Conservation (phyloP, 192 early-diverging fungal genomes). For the Chytriomyces confervae region DNA sequence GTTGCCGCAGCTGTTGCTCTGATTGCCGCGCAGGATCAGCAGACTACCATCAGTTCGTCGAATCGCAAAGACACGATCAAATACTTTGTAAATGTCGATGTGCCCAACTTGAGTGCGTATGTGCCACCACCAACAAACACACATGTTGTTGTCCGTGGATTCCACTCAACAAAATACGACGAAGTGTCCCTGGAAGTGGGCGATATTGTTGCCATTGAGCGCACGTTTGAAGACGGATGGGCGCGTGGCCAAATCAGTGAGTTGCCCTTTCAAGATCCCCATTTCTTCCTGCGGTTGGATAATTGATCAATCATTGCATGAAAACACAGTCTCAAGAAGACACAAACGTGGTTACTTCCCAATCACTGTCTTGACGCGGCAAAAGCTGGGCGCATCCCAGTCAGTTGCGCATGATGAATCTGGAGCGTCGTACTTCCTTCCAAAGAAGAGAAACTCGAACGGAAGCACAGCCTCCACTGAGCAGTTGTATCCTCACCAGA, state of each 20-base stretch:
- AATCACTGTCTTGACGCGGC: conserved; percentile 50
- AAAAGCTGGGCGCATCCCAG: conserved; percentile 57
- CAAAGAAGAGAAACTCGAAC: conserved; percentile 1
- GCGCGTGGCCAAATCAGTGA: conserved; percentile 53
- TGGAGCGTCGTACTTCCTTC: conserved; percentile 23
- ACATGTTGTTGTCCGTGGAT: conserved; percentile 51
- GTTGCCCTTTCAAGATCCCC: background rate
- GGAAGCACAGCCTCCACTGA: conserved; percentile 13
- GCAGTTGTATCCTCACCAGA: conserved; percentile 31
- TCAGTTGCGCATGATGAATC: conserved; percentile 38
- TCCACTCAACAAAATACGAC: conserved; percentile 44
- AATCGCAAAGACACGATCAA: background rate
- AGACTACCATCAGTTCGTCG: background rate
- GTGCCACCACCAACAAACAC: conserved; percentile 57
- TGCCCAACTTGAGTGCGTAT: conserved; percentile 51
- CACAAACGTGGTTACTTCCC: conserved; percentile 60
- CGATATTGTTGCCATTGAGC: conserved; percentile 62
- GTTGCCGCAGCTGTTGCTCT: conserved; percentile 38
- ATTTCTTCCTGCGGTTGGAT: background rate
- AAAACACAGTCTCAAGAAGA: conserved; percentile 52
- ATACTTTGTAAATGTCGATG: conserved; percentile 46
- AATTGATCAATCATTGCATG: background rate
- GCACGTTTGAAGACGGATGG: conserved; percentile 59
- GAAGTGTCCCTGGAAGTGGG: conserved; percentile 57
- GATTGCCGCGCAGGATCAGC: conserved; percentile 20